These are phyloP conservation scores for Blastocystis sp. DNA, from an alignment of 352 stramenopile species.

Conservation along the genomic window DNA sequence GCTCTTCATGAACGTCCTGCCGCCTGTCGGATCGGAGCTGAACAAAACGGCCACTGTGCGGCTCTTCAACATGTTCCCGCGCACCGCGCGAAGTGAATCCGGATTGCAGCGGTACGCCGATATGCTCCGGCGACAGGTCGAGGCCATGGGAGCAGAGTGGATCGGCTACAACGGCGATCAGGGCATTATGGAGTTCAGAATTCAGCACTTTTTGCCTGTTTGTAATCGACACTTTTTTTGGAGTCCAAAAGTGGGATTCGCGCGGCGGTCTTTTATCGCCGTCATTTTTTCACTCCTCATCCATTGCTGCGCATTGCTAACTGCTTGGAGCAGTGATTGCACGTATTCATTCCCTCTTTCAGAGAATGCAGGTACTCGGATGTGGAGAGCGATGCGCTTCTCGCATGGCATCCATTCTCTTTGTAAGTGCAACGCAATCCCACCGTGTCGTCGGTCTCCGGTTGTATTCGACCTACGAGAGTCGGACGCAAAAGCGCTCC, in stretches of 20 bases:
- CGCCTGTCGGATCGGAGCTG: neutral
- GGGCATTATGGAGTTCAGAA: slow-evolving; percentile 8
- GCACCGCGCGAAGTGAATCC: neutral
- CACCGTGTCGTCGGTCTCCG: neutral
- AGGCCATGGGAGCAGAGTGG: slow-evolving; percentile 34
- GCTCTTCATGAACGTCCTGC: slow-evolving; percentile 13
- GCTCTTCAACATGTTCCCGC: slow-evolving; percentile 48
- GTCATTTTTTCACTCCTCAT: neutral
- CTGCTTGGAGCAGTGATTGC: too few species aligned
- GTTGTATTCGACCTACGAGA: neutral
- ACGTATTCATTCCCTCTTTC: too few species aligned
- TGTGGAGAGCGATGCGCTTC: too few species aligned
- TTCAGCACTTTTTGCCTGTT: slow-evolving; percentile 48
- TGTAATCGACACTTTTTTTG: neutral
- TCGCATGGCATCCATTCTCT: too few species aligned
- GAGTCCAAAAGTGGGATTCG: neutral
- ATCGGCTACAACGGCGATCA: neutral
- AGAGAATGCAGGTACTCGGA: too few species aligned
- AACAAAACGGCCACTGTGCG: slow-evolving; percentile 16
- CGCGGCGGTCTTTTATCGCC: neutral
- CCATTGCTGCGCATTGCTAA: too few species aligned
- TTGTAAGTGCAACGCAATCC: too few species aligned
- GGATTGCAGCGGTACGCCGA: neutral
- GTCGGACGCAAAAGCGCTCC: neutral
- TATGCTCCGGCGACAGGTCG: slow-evolving; percentile 2